Base-by-base conservation (phyloP, 129 eudicot genomes). In the Chrysanthemum lavandulifolium region DNA sequence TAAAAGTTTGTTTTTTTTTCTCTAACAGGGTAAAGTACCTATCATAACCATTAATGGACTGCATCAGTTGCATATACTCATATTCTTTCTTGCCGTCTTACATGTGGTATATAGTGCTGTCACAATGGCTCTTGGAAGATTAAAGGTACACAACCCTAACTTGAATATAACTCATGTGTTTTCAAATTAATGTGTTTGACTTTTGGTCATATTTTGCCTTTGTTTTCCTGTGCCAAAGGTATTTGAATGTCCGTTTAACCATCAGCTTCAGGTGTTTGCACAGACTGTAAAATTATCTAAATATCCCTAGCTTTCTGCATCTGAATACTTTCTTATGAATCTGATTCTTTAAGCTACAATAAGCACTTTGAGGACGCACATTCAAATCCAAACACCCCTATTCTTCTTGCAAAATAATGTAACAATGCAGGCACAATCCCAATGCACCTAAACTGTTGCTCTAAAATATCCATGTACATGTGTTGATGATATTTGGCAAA, bases 1-100 rank as follows among this genome's bases (percentile, higher is more conserved):
- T 67, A 47, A 66, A 75, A 55, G 13, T 23, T 13, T 75, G 13
- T 31, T 6, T 15, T 16, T 4, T 68, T 78, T 19, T 19, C 21
- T 1, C 25, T 23, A 10, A 68, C 78, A 87, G 91, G 93, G 91
- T 33, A 11, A 68, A 21, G 90, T 81, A 45, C 78, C 96, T 4
- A 56, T 87, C 14, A 93, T 93, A 82, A 74, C 92, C 31, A 83
- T 84, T 43, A 81, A 84, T 51, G 98, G 88, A 45, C 76, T 90
- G 80, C 98, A 93, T 78, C 96, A 93, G 71, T 75, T 93, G 73
- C 98, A 93, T 80, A 93, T 89, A 48, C 91, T 93, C 70, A 87
- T 93, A 83, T 93, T 93, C 81, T 84, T 93, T 76, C 76, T 93
- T 45, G 98, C 96, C 16, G 84, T 85, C 70, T 61, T 89, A 58